These are phyloP conservation scores for Zoysia matrella DNA, from an alignment of 202 grass and related monocot genomes.

Conservation along the genomic window DNA sequence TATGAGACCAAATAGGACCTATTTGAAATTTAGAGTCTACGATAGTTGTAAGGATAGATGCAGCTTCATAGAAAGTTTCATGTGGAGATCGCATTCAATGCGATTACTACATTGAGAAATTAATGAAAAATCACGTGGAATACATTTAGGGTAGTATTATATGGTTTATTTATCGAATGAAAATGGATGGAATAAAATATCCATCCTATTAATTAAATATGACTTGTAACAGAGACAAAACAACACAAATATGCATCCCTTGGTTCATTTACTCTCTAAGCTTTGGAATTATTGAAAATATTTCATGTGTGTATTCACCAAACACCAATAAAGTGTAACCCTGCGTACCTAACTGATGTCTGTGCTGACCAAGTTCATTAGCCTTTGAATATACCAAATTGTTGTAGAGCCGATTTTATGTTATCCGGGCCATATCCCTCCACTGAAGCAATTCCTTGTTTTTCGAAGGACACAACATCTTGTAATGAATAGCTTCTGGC, in stretches of 20 bases:
- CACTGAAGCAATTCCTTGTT: slow-evolving; percentile 56
- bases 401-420: slow-evolving; percentile 53
- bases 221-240: not conserved
- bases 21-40: not conserved
- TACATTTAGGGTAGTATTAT: not conserved
- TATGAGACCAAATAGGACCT: not conserved
- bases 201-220: not conserved
- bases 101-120: not conserved
- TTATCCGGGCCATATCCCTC: slow-evolving; percentile 51
- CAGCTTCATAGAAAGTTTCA: not conserved
- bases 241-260: not conserved
- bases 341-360: slow-evolving; percentile 37
- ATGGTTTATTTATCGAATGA: not conserved
- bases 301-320: not conserved
- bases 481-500: slow-evolving; percentile 57
- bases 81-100: not conserved
- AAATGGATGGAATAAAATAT: not conserved
- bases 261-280: not conserved
- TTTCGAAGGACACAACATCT: slow-evolving; percentile 72
- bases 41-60: not conserved
- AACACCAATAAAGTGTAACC: not conserved
- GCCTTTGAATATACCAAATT: slow-evolving; percentile 51
- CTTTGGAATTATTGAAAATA: not conserved
- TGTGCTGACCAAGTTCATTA: slow-evolving; percentile 33
- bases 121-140: not conserved